These are phyloP conservation scores for Umbilicaria muhlenbergii DNA, from an alignment of 495 filamentous ascomycete species.

Conservation along the genomic window DNA sequence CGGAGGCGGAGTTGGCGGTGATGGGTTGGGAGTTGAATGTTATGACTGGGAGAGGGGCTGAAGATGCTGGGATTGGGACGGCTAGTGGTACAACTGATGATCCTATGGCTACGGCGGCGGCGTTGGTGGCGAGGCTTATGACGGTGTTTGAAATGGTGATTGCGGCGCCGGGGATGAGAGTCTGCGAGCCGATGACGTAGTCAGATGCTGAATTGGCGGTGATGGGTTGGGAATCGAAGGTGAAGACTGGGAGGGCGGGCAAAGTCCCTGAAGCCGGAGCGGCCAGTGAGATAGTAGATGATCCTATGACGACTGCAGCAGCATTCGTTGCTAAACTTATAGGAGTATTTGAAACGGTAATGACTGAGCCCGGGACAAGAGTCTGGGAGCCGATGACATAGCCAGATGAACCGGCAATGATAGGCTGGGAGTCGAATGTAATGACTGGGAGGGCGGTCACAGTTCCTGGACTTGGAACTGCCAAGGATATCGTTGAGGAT, in stretches of 20 bases:
- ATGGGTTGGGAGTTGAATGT: constrained; percentile 8
- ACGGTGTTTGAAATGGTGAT: neutral
- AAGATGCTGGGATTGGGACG: too few species aligned
- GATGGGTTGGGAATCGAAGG: neutral
- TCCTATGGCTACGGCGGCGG: too few species aligned
- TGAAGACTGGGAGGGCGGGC: neutral
- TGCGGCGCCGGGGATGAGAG: neutral
- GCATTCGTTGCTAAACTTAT: constrained; percentile 11
- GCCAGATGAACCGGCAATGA: neutral
- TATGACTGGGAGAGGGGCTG: too few species aligned
- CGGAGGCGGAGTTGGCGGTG: constrained; percentile 6
- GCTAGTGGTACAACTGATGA: too few species aligned
- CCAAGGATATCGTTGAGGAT: neutral
- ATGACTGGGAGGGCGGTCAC: neutral
- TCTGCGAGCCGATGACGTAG: neutral
- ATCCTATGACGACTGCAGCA: too few species aligned
- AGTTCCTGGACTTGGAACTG: neutral
- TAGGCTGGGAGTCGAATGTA: neutral
- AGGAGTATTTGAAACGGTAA: constrained; percentile 11
- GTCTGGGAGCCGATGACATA: neutral
- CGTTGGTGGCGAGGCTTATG: constrained; percentile 13
- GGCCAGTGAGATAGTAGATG: too few species aligned
- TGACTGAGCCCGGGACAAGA: neutral
- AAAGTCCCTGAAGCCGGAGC: too few species aligned
- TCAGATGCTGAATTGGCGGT: neutral